Percentiles rank a stretch among this genome's conserved stretches.
Conservation (phyloP, 1,284 basidiomycete species). For the Cryptococcus sp. region DNA sequence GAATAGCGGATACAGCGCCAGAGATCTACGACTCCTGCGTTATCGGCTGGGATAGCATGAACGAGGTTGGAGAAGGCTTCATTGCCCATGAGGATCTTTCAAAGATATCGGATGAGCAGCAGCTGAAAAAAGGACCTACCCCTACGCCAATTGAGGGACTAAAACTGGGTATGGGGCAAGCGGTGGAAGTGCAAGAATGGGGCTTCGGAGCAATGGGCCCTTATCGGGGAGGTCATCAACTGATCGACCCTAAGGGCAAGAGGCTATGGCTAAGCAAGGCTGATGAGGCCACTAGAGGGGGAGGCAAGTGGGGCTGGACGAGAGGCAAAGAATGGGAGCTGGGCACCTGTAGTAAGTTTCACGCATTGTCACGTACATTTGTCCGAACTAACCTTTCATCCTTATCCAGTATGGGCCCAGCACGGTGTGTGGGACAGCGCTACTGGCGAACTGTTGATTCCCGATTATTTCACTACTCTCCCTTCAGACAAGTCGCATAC, state of each 20-base stretch:
- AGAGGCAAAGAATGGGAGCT: constrained; percentile 75
- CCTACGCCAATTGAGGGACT: constrained; percentile 85
- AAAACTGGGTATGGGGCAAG: constrained; percentile 81
- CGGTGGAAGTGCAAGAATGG: constrained; percentile 83
- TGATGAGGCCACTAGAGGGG: constrained; percentile 52
- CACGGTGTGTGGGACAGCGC: constrained; percentile 88
- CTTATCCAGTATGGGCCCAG: constrained; percentile 70
- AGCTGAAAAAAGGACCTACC: constrained; percentile 78
- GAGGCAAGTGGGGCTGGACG: constrained; percentile 73
- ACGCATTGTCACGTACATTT: constrained; percentile 1
- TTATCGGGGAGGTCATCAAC: constrained; percentile 67
- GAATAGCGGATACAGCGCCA: constrained; percentile 66
- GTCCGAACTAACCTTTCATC: constrained; percentile 4
- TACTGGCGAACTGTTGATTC: constrained; percentile 67
- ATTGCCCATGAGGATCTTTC: constrained; percentile 76
- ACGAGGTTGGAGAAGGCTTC: constrained; percentile 90
- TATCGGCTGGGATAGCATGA: constrained; percentile 95
- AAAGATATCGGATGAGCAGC: constrained; percentile 65
- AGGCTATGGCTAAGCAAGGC: constrained; percentile 69
- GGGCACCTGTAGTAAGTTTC: constrained; percentile 65
- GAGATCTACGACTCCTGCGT: constrained; percentile 77
- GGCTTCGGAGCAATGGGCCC: constrained; percentile 80
- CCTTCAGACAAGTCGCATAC: constrained; percentile 48
- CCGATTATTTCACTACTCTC: constrained; percentile 72
- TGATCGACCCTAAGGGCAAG: constrained; percentile 78